Percentiles rank a stretch among this genome's conserved stretches.
Conservation (phyloP, 768 basidiomycete genomes). For the Tulasnella sp. region DNA sequence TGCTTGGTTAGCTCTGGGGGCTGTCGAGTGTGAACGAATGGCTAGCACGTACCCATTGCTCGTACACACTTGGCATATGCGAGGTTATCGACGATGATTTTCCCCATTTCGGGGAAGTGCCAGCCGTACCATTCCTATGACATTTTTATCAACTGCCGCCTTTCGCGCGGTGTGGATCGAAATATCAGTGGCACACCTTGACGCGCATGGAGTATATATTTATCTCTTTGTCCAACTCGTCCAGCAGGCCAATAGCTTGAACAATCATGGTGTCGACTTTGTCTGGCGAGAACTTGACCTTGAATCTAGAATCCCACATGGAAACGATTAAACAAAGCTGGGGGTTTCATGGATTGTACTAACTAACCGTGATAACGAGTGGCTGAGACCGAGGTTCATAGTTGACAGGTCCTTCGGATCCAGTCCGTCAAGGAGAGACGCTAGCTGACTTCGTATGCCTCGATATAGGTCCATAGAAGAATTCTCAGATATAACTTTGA, state of each 20-base stretch:
- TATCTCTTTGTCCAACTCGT: constrained; percentile 98
- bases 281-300: constrained; percentile 98
- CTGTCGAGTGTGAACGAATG: background rate
- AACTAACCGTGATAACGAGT: constrained; percentile 82
- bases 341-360: background rate
- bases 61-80: constrained; percentile 94
- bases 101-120: constrained; percentile 99
- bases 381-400: constrained; percentile 95
- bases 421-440: constrained; percentile 76
- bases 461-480: constrained; percentile 74
- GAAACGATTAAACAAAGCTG: background rate
- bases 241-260: constrained; percentile 93
- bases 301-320: constrained; percentile 54
- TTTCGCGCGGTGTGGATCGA: too few species aligned
- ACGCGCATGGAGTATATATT: constrained; percentile 99
- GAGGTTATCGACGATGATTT: constrained; percentile 94
- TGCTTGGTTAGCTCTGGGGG: background rate
- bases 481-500: constrained; percentile 62
- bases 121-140: constrained; percentile 99
- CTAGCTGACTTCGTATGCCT: constrained; percentile 84
- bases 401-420: constrained; percentile 92
- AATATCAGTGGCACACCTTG: constrained; percentile 64
- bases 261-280: constrained; percentile 99
- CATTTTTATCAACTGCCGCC: background rate
- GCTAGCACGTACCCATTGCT: constrained; percentile 57